These are phyloP conservation scores for Sonneratia caseolaris DNA, from an alignment of 345 rosid genomes.

Conservation along the genomic window DNA sequence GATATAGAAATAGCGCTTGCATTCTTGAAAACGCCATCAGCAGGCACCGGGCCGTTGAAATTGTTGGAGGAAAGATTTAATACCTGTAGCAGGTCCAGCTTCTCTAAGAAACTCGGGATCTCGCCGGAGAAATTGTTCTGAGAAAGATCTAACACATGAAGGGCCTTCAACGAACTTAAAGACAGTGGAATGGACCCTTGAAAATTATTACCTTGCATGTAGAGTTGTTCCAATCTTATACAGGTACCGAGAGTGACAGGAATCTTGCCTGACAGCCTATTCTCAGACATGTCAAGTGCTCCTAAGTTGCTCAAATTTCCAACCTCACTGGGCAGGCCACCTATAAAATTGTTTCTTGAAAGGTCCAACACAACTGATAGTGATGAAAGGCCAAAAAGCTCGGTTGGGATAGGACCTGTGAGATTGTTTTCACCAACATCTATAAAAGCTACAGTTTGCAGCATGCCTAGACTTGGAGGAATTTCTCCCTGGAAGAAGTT, in stretches of 20 bases:
- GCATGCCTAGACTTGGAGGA: conserved; percentile 15
- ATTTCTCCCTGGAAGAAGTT: conserved; percentile 16
- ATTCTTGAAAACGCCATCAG: conserved; percentile 18
- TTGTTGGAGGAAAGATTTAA: conserved; percentile 21
- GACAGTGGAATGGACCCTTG: conserved; percentile 13
- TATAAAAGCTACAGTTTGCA: background rate
- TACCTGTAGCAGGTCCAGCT: background rate
- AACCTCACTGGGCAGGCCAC: conserved; percentile 4
- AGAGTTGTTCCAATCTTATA: background rate
- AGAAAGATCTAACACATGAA: conserved; percentile 14
- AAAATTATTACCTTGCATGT: conserved; percentile 13
- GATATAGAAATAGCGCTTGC: conserved; percentile 3
- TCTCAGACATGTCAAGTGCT: conserved; percentile 14
- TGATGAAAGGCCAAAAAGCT: conserved; percentile 13
- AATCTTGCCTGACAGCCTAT: conserved; percentile 15
- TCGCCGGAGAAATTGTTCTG: conserved; percentile 17
- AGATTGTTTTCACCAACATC: conserved; percentile 17
- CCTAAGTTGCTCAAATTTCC: conserved; percentile 12
- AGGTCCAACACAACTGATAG: conserved; percentile 11
- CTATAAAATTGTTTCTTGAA: conserved; percentile 13
- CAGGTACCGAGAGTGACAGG: conserved; percentile 12
- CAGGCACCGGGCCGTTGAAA: conserved; percentile 19
- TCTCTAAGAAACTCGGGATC: conserved; percentile 12
- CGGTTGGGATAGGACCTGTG: conserved; percentile 13
- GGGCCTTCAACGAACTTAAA: conserved; percentile 10